Evolutionary conservation across 257 asterid species (phyloP), one percentile per base, ranked within the genome.

Genomic region (Forsythia suspensa): DNA sequence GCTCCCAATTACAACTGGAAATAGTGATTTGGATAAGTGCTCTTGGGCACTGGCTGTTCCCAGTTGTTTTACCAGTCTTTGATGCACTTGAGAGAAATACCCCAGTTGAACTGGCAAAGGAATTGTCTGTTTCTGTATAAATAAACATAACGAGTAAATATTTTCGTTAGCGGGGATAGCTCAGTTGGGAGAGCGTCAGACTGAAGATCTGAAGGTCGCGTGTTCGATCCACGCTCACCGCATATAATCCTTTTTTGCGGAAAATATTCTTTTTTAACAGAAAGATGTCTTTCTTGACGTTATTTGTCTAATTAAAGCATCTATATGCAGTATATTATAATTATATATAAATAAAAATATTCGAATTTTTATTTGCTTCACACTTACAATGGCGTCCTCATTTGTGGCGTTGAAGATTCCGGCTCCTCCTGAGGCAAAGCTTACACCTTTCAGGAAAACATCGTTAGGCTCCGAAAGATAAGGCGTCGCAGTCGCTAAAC

Each of bases 371-470:
- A 9, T 18, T 15, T 6, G 13, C 4, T 16, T 37, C 0, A 77
- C 88, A 77, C 88, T 81, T 88, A 92, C 97, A 74, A 88, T 44
- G 39, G 77, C 29, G n/a, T 71, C 80, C 15, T 76, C 86, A 34
- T 84, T 82, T 0, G 97, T 85, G 86, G 78, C 8, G 81, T 88
- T 94, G 70, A 92, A 80, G 41, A 94, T 88, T 65, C 97, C 97
- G 13, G 96, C 92, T 71, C 98, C 98, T 29, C 97, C 97, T 0
- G 97, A 92, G 44, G 98, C 98, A 81, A 94, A 94, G 84, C 83
- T 94, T 15, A 85, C 98, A 15, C 98, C 98, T 29, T 87, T 82
- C 5, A 71, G 70, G 76, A 87, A 91, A 69, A 63, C 80, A 67
- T 39, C 80, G 61, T 86, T 80, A 0, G 80, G 89, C 83, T 83